Evolutionary conservation across 495 filamentous ascomycete species (phyloP), one percentile per base, ranked within the genome.

Genomic region (Ramalina peruviana): DNA sequence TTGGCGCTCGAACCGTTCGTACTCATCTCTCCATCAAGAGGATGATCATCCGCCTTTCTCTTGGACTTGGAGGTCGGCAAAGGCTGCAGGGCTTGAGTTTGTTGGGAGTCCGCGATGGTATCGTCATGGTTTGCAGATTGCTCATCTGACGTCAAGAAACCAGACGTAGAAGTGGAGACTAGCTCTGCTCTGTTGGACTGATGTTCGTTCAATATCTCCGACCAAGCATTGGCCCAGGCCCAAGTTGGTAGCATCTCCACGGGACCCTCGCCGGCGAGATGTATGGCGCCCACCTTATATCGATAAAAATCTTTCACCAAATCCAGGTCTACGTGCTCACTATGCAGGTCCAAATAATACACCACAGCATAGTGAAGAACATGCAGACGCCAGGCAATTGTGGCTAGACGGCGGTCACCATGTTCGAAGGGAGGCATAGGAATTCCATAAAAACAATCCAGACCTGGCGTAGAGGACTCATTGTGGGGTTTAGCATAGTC

Each of bases 1-100:
- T 60, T 65, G 30, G 27, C 27, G 26, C 40, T 51, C 17, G 49
- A 50, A 10, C 43, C 43, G 23, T 57, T 50, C 27, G 53, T 53
- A 1, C 41, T 49, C 6, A 63, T 46, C 25, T 64, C 51, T 21
- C 61, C 54, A 6, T 53, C 26, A 17, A n/a, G 13, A 17, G 39
- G 19, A 25, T 52, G 41, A 6, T 52, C 43, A 27, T 47, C 43
- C 6, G 62, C 61, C 43, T 59, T 63, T 43, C 64, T 53, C 55
- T 67, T 65, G 4, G 38, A 27, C 41, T 42, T 21, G 0, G 19
- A 6, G n/a, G 40, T 47, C n/a, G 36, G 20, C 17, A 15, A 7
- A 0, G 27, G 48, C 40, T 41, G 40, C 40, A 41, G 15, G 6
- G 3, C 30, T 33, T 33, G 30, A 10, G 11, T 3, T 23, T 23